Percentiles rank a stretch among this genome's conserved stretches.
Conservation (phyloP, 352 stramenopile genomes). For the Globisporangium cederbergense region DNA sequence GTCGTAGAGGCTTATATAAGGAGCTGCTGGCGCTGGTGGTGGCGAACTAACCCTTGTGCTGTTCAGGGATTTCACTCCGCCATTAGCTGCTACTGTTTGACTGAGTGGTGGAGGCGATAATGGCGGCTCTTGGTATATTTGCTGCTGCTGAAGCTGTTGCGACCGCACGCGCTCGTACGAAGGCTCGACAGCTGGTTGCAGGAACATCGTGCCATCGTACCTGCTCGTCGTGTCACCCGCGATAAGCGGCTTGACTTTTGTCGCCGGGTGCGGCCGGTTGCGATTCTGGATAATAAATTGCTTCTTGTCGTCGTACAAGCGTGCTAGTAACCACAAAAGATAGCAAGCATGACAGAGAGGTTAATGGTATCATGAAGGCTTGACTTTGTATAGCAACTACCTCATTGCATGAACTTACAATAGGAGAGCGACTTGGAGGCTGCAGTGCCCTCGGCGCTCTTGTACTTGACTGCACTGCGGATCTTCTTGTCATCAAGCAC, state of each 20-base stretch:
- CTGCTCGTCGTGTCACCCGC: slow-evolving; percentile 35
- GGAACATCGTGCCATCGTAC: slow-evolving; percentile 58
- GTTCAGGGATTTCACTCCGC: not conserved
- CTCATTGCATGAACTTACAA: slow-evolving; percentile 29
- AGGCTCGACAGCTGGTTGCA: slow-evolving; percentile 37
- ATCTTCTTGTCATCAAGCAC: slow-evolving; percentile 81
- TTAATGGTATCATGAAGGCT: too few species aligned
- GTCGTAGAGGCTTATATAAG: slow-evolving; percentile 71
- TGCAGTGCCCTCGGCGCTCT: slow-evolving; percentile 23
- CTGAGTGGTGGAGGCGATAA: not conserved
- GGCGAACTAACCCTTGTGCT: not conserved
- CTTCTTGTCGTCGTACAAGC: slow-evolving; percentile 81
- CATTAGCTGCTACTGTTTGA: not conserved
- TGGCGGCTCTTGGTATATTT: slow-evolving; percentile 2
- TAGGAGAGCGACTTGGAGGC: slow-evolving; percentile 69
- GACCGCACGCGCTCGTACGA: slow-evolving; percentile 31
- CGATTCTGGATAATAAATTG: slow-evolving; percentile 66
- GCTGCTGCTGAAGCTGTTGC: slow-evolving; percentile 17
- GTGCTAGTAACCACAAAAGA: slow-evolving; percentile 25
- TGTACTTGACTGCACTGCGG: slow-evolving; percentile 42
- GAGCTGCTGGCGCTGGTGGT: slow-evolving; percentile 11
- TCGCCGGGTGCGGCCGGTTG: slow-evolving; percentile 34
- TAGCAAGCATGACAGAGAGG: too few species aligned
- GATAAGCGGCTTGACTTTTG: slow-evolving; percentile 31
- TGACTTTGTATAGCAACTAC: too few species aligned